Conservation (phyloP, 306 rosid genomes). For the Fagus sylvatica region DNA sequence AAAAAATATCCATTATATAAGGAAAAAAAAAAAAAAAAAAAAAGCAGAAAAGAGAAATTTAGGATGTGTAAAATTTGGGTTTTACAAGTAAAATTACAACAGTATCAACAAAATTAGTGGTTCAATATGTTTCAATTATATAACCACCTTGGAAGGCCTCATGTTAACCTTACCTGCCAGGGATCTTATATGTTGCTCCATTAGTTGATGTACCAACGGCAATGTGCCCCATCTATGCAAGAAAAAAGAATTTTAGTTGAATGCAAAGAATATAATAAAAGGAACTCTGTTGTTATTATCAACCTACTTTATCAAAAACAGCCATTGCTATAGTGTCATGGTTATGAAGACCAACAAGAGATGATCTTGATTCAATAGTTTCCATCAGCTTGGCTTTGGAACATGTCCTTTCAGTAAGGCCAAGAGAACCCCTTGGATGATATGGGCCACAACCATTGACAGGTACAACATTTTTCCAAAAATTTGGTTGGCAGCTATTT, state of each 20-base stretch:
- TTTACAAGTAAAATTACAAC: background rate
- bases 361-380: constrained; percentile 33
- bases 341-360: constrained; percentile 59
- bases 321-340: constrained; percentile 97
- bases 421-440: constrained; percentile 37
- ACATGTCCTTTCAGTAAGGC: constrained; percentile 39
- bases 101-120: background rate
- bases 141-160: background rate
- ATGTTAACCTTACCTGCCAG: constrained; percentile 69
- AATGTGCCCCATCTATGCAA: constrained; percentile 67
- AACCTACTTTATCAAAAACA: constrained; percentile 75
- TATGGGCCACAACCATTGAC: constrained; percentile 73
- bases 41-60: background rate
- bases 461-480: constrained; percentile 71
- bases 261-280: background rate
- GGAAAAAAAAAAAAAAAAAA: background rate
- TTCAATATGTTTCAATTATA: background rate
- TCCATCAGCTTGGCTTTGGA: constrained; percentile 27
- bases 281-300: background rate
- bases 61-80: background rate
- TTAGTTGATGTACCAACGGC: constrained; percentile 97
- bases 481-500: constrained; percentile 81
- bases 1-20: background rate
- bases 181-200: constrained; percentile 94
- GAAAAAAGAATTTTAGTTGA: constrained; percentile 17